Conservation (phyloP, 192 early-diverging fungal genomes). For the Gigaspora rosea region DNA sequence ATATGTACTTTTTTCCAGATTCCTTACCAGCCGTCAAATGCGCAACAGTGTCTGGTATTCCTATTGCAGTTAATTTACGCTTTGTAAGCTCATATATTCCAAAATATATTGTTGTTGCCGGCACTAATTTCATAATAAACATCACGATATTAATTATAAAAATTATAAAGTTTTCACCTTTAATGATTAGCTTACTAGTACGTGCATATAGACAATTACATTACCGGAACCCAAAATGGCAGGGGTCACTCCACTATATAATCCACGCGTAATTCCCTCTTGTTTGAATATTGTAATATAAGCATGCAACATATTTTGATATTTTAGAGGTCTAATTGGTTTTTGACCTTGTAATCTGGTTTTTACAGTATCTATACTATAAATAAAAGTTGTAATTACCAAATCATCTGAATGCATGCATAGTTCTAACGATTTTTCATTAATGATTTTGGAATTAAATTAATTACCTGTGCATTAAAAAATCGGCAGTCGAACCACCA, state of each 20-base stretch:
- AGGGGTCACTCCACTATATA: conserved; percentile 57
- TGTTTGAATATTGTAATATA: conserved; percentile 56
- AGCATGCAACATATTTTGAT: conserved; percentile 60
- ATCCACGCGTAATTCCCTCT: conserved; percentile 54
- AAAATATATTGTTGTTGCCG: conserved; percentile 59
- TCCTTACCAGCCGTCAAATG: conserved; percentile 53
- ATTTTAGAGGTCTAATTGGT: conserved; percentile 45
- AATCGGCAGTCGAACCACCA: conserved; percentile 55
- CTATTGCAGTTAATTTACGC: conserved; percentile 50
- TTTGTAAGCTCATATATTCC: conserved; percentile 60
- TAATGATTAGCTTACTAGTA: background rate
- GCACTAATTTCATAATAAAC: conserved; percentile 38
- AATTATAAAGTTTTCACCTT: background rate
- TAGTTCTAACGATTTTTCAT: background rate
- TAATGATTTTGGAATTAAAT: background rate
- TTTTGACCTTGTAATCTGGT: conserved; percentile 61
- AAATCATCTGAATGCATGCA: background rate
- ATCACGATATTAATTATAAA: too few relatives aligned
- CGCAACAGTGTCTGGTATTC: conserved; percentile 51
- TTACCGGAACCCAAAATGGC: conserved; percentile 55
- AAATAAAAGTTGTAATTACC: conserved; percentile 8
- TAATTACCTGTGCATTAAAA: conserved; percentile 58
- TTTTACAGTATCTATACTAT: conserved; percentile 57
- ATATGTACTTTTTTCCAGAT: background rate
- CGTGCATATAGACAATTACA: background rate